Evolutionary conservation across 805 yeast species (phyloP).

Genomic region (Alloascoidea hylecoeti): DNA sequence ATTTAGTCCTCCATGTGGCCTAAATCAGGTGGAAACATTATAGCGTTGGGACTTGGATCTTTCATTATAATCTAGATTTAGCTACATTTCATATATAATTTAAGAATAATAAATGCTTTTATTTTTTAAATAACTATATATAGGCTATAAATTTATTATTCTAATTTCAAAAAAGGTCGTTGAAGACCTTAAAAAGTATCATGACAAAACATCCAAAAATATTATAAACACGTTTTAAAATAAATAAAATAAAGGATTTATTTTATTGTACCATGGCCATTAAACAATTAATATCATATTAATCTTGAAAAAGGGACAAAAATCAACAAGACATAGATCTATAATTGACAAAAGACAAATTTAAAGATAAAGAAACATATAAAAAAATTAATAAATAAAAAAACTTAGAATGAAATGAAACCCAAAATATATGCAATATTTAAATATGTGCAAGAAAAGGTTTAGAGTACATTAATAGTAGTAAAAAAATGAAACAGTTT

Average conservation of each 20-base stretch:
- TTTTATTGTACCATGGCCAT: background rate
- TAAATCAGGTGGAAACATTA: too few relatives aligned
- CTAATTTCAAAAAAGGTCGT: background rate
- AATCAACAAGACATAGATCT: background rate
- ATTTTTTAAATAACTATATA: too few relatives aligned
- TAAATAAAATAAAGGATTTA: background rate
- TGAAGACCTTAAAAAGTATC: background rate
- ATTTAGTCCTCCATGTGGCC: too few relatives aligned
- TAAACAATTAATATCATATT: background rate
- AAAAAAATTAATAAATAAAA: background rate
- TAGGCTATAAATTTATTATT: background rate
- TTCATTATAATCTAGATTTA: too few relatives aligned
- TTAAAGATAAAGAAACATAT: background rate
- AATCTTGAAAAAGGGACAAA: background rate
- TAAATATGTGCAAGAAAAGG: background rate
- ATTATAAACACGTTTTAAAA: background rate
- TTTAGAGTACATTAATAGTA: too few relatives aligned
- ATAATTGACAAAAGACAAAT: background rate
- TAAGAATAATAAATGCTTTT: too few relatives aligned
- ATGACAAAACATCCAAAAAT: background rate
- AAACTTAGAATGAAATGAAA: background rate
- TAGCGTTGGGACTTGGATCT: too few relatives aligned
- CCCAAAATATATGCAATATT: background rate
- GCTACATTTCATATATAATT: too few relatives aligned
- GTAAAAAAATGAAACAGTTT: background rate